Conservation (phyloP, 2,329 filamentous ascomycete genomes). For the Cladosporium sphaerospermum region DNA sequence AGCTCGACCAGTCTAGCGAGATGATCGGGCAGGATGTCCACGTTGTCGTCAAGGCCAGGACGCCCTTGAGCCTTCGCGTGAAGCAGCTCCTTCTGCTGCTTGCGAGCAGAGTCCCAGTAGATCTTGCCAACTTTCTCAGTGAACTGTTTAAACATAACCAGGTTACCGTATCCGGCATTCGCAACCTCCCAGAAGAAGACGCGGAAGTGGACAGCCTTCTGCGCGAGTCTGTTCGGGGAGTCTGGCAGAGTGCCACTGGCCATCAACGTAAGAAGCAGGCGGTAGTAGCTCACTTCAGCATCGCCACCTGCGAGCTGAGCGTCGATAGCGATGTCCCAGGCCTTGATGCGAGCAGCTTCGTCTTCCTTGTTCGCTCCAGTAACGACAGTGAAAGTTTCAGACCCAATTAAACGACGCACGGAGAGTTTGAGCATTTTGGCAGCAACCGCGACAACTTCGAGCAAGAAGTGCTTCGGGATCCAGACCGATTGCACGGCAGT, state of each 20-base stretch:
- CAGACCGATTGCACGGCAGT: constrained; percentile 89
- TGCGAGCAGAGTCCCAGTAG: constrained; percentile 75
- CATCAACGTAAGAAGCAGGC: constrained; percentile 77
- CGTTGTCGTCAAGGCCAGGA: constrained; percentile 30
- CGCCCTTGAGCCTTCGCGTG: constrained; percentile 22
- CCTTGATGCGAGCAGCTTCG: constrained; percentile 78
- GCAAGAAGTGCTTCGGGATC: constrained; percentile 80
- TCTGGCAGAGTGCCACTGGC: constrained; percentile 81
- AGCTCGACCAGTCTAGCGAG: constrained; percentile 68
- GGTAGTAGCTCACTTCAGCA: constrained; percentile 79
- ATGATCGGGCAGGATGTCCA: constrained; percentile 69
- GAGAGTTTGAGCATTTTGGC: constrained; percentile 79
- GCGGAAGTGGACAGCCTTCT: constrained; percentile 87
- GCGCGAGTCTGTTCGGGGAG: constrained; percentile 76
- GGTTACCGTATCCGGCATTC: constrained; percentile 58
- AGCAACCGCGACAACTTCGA: constrained; percentile 74
- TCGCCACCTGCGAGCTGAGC: constrained; percentile 89
- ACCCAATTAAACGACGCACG: constrained; percentile 69
- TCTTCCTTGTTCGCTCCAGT: constrained; percentile 78
- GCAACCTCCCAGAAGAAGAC: constrained; percentile 76
- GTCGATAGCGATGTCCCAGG: constrained; percentile 89
- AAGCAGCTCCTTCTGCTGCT: constrained; percentile 45
- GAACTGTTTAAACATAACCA: constrained; percentile 59
- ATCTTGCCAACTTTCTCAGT: constrained; percentile 67
- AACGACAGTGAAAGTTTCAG: constrained; percentile 68